Conservation (phyloP, 176 grass and related monocot species). For the Bothriochloa decipiens region DNA sequence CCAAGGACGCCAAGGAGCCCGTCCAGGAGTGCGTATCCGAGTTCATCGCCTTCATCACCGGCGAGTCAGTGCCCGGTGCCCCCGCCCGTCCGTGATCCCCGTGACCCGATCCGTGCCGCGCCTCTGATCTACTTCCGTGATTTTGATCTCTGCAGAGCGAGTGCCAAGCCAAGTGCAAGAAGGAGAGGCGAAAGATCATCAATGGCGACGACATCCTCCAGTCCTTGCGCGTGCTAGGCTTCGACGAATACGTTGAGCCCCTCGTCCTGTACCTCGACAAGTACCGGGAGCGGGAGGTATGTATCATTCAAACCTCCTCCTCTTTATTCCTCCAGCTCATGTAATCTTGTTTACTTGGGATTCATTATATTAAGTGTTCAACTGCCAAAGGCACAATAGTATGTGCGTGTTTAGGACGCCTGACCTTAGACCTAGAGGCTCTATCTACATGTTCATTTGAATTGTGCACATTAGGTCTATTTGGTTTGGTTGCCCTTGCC, state of each 20-base stretch:
- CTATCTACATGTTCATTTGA: not conserved
- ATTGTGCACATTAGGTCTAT: not conserved
- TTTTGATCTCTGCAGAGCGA: slow-evolving; percentile 50
- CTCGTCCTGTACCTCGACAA: slow-evolving; percentile 70
- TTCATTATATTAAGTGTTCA: not conserved
- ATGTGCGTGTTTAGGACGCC: not conserved
- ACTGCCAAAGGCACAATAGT: not conserved
- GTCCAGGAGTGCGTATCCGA: slow-evolving; percentile 82
- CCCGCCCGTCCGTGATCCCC: not conserved
- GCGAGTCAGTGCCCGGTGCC: slow-evolving; percentile 43
- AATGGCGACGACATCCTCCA: slow-evolving; percentile 76
- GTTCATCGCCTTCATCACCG: slow-evolving; percentile 82
- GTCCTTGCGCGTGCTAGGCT: slow-evolving; percentile 68
- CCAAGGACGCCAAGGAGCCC: slow-evolving; percentile 77
- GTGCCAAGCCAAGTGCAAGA: slow-evolving; percentile 82
- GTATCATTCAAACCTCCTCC: not conserved
- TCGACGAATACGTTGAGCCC: slow-evolving; percentile 77
- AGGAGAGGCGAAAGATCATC: slow-evolving; percentile 83
- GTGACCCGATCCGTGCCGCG: no score
- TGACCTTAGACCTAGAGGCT: not conserved
- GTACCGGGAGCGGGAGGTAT: slow-evolving; percentile 76
- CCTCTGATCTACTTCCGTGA: not conserved
- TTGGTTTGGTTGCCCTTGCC: no score
- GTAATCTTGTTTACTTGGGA: not conserved
- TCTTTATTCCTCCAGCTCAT: no score